Evolutionary conservation across 2,329 filamentous ascomycete genomes (phyloP), one percentile per base, ranked within the genome.

Genomic region (Sporothrix variecibatus): DNA sequence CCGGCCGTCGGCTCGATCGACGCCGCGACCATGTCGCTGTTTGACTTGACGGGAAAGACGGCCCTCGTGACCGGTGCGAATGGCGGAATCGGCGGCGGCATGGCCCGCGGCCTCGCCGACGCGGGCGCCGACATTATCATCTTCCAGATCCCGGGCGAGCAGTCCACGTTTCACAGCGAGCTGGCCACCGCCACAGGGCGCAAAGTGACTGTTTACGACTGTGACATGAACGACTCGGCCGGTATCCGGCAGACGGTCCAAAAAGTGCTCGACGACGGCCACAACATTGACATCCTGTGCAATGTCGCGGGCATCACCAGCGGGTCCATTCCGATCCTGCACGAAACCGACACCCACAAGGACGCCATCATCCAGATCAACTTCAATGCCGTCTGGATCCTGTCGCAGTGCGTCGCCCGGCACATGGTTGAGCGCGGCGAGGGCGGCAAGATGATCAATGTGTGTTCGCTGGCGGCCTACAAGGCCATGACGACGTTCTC

Each of bases 361-460:
- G 76, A 76, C 51, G 23, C 67, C 67, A 62, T 75, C 60, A 72
- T 73, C 11, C 74, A 75, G 26, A 73, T 75, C 56, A 65, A 75
- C 68, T 75, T 75, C 72, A 72, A 77, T 28, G 49, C 76, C 9
- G 76, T 75, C 15, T 77, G 65, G 49, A 60, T 74, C 8, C 56
- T 77, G 31, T 77, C 75, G 2, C 76, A 76, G 67, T 68, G 56
- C 40, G 46, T 77, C 20, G 76, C 26, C 4, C 23, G 53, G 28
- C 75, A 76, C 73, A 76, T 77, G 76, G 73, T 73, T 15, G 73
- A 71, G 51, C 75, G 74, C 26, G 65, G 71, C 6, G 31, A 28
- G 12, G 75, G 76, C 34, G 76, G 76, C 60, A 77, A 76, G 64
- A 76, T 76, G 62, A 77, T 77, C 71, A 77, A 76, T 65, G 73